phyloP scores from a whole-genome alignment of 768 basidiomycete species.

The Lactarius hengduanensis region DNA sequence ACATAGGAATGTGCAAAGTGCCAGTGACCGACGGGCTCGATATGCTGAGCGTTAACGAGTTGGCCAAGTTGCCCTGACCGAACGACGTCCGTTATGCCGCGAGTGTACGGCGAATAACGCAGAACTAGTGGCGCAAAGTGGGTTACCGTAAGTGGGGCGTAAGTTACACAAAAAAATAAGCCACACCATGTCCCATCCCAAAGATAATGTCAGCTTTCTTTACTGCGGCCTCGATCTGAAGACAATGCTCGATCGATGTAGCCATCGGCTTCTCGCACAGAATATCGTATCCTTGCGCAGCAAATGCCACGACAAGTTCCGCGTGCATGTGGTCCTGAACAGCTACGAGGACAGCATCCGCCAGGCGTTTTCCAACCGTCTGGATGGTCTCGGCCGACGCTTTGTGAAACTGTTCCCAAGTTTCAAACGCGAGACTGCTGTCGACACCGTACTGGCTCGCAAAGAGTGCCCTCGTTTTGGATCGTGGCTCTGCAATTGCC shows the following conservation, averaged over 20 bases:
- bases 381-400: constrained; percentile 66
- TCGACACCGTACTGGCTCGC: constrained; percentile 59
- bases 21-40: constrained; percentile 84
- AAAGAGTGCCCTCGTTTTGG: constrained; percentile 59
- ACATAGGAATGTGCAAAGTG: constrained; percentile 93
- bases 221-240: constrained; percentile 71
- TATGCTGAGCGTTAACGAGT: constrained; percentile 77
- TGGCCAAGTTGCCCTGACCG: constrained; percentile 70
- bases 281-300: constrained; percentile 81
- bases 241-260: constrained; percentile 65
- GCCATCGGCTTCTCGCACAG: constrained; percentile 95
- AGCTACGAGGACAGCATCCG: constrained; percentile 78
- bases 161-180: neutral
- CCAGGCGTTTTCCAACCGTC: constrained; percentile 65
- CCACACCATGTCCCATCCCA: constrained; percentile 81
- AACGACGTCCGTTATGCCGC: constrained; percentile 65
- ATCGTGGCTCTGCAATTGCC: constrained; percentile 81
- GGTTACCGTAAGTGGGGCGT: neutral
- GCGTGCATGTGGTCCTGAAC: constrained; percentile 81
- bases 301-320: constrained; percentile 72
- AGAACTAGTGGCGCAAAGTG: constrained; percentile 57
- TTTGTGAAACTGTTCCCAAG: constrained; percentile 67
- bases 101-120: constrained; percentile 83
- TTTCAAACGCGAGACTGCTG: constrained; percentile 62
- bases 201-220: constrained; percentile 71